phyloP scores from a whole-genome alignment of 441 rosid species.

The California macrophylla region DNA sequence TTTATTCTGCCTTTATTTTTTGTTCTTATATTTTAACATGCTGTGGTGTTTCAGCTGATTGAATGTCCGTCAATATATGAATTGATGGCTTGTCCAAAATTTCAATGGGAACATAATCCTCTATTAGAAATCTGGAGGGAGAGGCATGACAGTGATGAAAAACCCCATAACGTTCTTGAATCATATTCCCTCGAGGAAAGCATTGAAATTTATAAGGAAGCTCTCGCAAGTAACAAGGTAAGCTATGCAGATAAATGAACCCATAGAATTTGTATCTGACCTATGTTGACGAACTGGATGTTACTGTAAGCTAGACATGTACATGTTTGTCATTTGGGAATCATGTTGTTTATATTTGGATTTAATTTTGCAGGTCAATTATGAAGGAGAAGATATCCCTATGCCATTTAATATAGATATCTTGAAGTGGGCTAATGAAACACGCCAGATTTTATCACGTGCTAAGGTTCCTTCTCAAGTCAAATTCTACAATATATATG shows the following conservation, averaged over 20 bases:
- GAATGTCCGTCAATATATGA: slow-evolving; percentile 94
- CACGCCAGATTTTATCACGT: slow-evolving; percentile 34
- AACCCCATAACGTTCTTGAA: slow-evolving; percentile 47
- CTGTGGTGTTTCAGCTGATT: slow-evolving; percentile 56
- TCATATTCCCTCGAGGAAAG: slow-evolving; percentile 52
- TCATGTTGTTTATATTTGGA: background rate
- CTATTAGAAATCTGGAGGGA: slow-evolving; percentile 74
- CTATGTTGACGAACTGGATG: background rate
- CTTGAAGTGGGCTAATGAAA: slow-evolving; percentile 76
- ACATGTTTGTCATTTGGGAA: background rate
- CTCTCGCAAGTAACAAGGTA: slow-evolving; percentile 66
- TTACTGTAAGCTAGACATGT: background rate
- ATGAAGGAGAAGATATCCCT: slow-evolving; percentile 51
- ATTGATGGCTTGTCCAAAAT: slow-evolving; percentile 69
- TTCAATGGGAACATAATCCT: slow-evolving; percentile 62
- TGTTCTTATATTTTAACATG: background rate
- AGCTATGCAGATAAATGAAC: slow-evolving; percentile 20
- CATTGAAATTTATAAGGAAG: slow-evolving; percentile 44
- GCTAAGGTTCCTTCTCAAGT: slow-evolving; percentile 80
- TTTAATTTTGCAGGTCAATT: slow-evolving; percentile 43
- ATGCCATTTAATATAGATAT: slow-evolving; percentile 78
- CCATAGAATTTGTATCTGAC: background rate
- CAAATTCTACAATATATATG: slow-evolving; percentile 86
- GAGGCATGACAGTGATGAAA: slow-evolving; percentile 39
- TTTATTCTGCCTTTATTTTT: background rate